A percentile compares a stretch with the other conserved stretches of the same genome.
Conservation (phyloP, 345 rosid species). For the Bruguiera parviflora region DNA sequence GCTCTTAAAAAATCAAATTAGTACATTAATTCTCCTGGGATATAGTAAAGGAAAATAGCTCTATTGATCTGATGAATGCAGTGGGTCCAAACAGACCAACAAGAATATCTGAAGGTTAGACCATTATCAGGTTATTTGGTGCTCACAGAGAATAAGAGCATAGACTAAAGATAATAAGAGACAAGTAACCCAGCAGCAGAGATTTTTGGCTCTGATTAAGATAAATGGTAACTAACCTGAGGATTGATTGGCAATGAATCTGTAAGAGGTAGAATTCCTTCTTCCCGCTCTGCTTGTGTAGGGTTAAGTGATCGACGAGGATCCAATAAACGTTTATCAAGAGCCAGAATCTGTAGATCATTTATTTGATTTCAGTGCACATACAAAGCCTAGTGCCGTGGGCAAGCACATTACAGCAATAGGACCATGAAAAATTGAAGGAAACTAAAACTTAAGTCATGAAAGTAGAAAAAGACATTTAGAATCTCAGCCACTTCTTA, state of each 20-base stretch:
- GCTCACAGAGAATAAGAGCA: background rate
- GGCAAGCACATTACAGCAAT: background rate
- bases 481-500: slow-evolving; percentile 3
- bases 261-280: slow-evolving; percentile 87
- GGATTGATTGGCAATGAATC: slow-evolving; percentile 90
- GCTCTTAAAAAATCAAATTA: too few relatives aligned
- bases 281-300: slow-evolving; percentile 95
- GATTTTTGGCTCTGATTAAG: background rate
- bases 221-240: slow-evolving; percentile 55
- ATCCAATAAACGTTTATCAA: slow-evolving; percentile 91
- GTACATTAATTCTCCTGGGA: too few relatives aligned
- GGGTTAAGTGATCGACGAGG: slow-evolving; percentile 93
- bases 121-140: background rate
- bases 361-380: slow-evolving; percentile 6
- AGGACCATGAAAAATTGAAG: background rate
- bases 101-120: background rate
- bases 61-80: background rate
- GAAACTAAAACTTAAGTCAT: background rate
- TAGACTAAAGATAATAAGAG: too few relatives aligned
- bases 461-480: background rate
- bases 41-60: too few relatives aligned
- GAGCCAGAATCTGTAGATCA: slow-evolving; percentile 59
- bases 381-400: background rate
- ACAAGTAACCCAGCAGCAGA: too few relatives aligned
- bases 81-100: background rate